Base-by-base conservation (phyloP, 2,329 filamentous ascomycete species). In the Venturia aucupariae region DNA sequence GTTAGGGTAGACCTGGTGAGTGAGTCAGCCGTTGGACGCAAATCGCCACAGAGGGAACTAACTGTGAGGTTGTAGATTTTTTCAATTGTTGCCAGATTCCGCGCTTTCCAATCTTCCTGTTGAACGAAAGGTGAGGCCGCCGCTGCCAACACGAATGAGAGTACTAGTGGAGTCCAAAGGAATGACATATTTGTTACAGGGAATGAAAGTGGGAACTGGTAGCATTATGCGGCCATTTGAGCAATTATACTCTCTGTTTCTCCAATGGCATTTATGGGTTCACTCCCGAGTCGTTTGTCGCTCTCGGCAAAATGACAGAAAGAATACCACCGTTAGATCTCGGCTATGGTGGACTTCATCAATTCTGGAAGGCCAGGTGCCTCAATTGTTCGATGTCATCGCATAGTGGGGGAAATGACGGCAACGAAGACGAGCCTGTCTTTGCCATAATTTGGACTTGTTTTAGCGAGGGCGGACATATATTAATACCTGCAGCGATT, bases 51-150 rank as follows among this genome's bases (percentile, higher is more conserved):
- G 17, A 8, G 1, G 1, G 11, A 30, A 57, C 51, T 35, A 30
- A 57, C 51, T 42, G 75, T 77, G 30, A 75, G 70, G 67, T 76
- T 75, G 71, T 78, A 78, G 65, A 78, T 76, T 48, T 67, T 66
- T 42, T 71, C 70, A 60, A 77, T 72, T 27, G 75, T 77, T 51
- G 72, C 68, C 66, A 74, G 68, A 66, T 78, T 77, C 66, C 76
- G 75, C 11, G 54, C 48, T 13, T n/a, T 54, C 19, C 42, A 67
- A 27, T 66, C 51, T 35, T 32, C 30, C 4, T 32, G 27, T 2
- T 38, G 35, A 6, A 38, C 35, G n/a, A 54, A 11, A 13, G 51
- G 30, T 6, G 51, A n/a, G 35, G 51, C 51, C 27, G 10, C 30
- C 1, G 19, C 51, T 5, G 51, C 27, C 30, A 32, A 57, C 35